Base-by-base conservation (phyloP, 2,329 filamentous ascomycete species). In the Sphaerulina vaccinii region DNA sequence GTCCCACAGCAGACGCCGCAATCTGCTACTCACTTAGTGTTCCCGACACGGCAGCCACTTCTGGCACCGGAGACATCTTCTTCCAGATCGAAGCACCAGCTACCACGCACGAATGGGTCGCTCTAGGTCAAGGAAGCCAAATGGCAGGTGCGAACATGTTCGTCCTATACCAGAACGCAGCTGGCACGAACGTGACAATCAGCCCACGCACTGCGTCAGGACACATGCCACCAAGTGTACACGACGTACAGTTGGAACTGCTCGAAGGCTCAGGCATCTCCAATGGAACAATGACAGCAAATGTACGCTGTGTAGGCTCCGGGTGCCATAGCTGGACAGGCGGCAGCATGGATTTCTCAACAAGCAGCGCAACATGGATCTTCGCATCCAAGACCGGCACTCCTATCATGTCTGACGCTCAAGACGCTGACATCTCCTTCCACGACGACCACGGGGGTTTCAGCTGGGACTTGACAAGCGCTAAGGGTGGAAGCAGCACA, bases 121-220 rank as follows among this genome's bases (percentile, higher is more conserved):
- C 73, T 6, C 66, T 84, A 4, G 81, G 79, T 5, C 79, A 83
- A 62, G 81, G 81, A n/a, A 68, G 53, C 1, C 58, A 65, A 19
- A 84, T 84, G 81, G 59, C 65, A n/a, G 76, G 74, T 21, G 65
- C 80, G 9, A 81, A 82, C 63, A 82, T 84, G 38, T 83, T 84
- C 62, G 68, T 83, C 37, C 69, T 82, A 3, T 84, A 84, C 58
- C 71, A 76, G n/a, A 73, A 75, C 23, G 69, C 73, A 32, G 68
- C 67, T 32, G 75, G 78, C 22, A 74, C 66, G 38, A 83, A 82
- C 55, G 77, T 84, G 11, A 84, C 81, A 1, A 57, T 84, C 7
- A 83, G 80, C 1, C 76, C 80, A 7, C 69, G 81, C 35, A 57
- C 70, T 6, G 74, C 74, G 7, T 67, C 58, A 9, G 78, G 77